These are phyloP conservation scores for Typha latifolia DNA, from an alignment of 176 grass and related monocot genomes.

Conservation along the genomic window DNA sequence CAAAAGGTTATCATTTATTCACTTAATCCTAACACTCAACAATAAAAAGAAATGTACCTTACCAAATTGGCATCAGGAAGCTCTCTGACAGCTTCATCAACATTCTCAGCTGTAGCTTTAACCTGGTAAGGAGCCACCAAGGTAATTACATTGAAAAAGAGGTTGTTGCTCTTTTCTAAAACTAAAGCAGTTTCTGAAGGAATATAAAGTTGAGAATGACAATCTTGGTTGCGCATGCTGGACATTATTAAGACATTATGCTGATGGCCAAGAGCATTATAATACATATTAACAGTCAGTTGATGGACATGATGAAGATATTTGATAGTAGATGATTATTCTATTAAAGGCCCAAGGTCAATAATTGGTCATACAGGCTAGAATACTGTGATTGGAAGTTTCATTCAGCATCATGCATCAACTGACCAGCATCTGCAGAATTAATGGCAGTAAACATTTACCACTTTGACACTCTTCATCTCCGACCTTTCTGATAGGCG, in stretches of 20 bases:
- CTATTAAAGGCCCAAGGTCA: too few species aligned
- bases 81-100: conserved; percentile 91
- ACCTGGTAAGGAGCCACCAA: conserved; percentile 45
- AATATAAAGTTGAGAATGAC: neutral
- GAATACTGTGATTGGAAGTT: too few species aligned
- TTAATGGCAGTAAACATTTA: conserved; percentile 11
- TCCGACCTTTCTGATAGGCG: conserved; percentile 79
- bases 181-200: neutral
- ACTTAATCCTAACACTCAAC: neutral
- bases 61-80: conserved; percentile 98
- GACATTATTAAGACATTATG: neutral
- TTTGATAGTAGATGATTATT: too few species aligned
- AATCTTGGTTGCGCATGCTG: neutral
- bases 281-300: too few species aligned
- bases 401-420: too few species aligned
- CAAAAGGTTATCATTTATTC: neutral
- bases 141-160: conserved; percentile 4
- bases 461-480: conserved; percentile 82
- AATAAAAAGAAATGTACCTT: conserved; percentile 75
- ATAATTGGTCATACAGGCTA: too few species aligned
- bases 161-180: too few species aligned
- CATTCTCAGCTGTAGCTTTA: conserved; percentile 98
- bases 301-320: too few species aligned
- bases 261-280: too few species aligned
- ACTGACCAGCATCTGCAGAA: too few species aligned